Evolutionary conservation across 73 alveolate species (phyloP), one percentile per base, ranked within the genome.

Genomic region (Symbiodinium natans): DNA sequence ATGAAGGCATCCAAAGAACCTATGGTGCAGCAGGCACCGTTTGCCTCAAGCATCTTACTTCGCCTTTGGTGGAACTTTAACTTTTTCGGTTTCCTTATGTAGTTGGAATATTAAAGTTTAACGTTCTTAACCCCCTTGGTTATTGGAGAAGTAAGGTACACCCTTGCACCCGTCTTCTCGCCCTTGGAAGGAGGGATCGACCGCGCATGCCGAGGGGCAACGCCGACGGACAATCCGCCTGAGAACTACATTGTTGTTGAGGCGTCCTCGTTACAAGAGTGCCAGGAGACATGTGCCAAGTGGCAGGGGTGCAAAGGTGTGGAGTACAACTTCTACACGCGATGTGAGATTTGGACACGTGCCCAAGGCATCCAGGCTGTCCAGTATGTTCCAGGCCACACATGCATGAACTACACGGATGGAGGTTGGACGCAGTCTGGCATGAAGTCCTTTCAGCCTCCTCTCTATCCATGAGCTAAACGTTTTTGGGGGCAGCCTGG

Each of bases 191-290:
- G 86, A n/a, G 86, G 86, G 15, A n/a, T 77, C 46, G 48, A 77
- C n/a, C 86, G 86, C n/a, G 86, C 86, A 77, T 77, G 86, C 43
- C 86, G 86, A 34, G 86, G 86, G n/a, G 86, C 86, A 31, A 33
- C 41, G 33, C 52, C 86, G n/a, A 31, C 86, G 31, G 86, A 77
- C 86, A 77, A 77, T 77, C 86, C 86, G 13, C 86, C 86, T 17
- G 52, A 33, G 52, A 77, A 77, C 86, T 77, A 77, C 48, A 31
- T 77, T 31, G 87, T 77, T 34, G 52, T 77, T 17, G 48, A 77
- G 87, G 87, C 87, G 33, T 34, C 87, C 87, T 77, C 87, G 34
- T 19, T 77, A 31, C 87, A 36, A 77, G 34, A 77, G n/a, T 77
- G 87, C 87, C 87, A 77, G 33, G 31, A 77, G 48, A 36, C 8